phyloP scores from a whole-genome alignment of 1,284 basidiomycete genomes.

The Phlebopus sp. region DNA sequence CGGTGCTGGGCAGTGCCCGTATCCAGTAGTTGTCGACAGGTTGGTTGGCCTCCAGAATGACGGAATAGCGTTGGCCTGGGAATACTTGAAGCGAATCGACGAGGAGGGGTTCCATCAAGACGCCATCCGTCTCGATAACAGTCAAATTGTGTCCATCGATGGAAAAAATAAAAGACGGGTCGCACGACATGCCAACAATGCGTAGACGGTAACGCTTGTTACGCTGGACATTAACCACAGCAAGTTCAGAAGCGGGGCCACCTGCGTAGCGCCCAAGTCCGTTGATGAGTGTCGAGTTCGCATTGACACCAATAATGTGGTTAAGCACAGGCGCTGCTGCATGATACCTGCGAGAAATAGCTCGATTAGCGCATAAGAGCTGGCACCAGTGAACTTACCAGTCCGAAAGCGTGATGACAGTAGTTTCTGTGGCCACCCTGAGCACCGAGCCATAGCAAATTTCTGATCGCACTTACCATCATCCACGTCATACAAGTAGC shows the following conservation, averaged over 20 bases:
- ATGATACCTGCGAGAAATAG: constrained; percentile 23
- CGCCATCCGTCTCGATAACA: constrained; percentile 37
- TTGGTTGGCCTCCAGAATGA: constrained; percentile 24
- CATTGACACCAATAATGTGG: constrained; percentile 16
- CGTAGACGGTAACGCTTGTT: constrained; percentile 34
- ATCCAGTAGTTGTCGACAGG: constrained; percentile 31
- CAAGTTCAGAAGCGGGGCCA: constrained; percentile 22
- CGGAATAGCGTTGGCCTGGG: constrained; percentile 32
- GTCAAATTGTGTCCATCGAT: constrained; percentile 36
- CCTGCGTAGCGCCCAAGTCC: constrained; percentile 30
- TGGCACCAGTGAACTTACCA: constrained; percentile 15
- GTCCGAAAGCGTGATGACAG: constrained; percentile 31
- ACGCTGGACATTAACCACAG: constrained; percentile 29
- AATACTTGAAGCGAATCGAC: constrained; percentile 29
- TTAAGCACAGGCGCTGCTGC: constrained; percentile 14
- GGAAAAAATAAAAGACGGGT: constrained; percentile 29
- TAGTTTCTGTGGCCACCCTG: constrained; percentile 21
- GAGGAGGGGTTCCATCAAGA: constrained; percentile 25
- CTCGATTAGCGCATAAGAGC: neutral
- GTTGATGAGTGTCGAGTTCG: constrained; percentile 31
- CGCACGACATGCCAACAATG: constrained; percentile 26
- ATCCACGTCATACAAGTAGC: constrained; percentile 36
- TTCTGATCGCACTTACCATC: constrained; percentile 23
- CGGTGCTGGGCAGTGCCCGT: constrained; percentile 18
- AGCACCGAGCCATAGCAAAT: neutral